Evolutionary conservation across 2,329 filamentous ascomycete genomes (phyloP), one percentile per base, ranked within the genome.

Genomic region (Hymenoscyphus infarciens): DNA sequence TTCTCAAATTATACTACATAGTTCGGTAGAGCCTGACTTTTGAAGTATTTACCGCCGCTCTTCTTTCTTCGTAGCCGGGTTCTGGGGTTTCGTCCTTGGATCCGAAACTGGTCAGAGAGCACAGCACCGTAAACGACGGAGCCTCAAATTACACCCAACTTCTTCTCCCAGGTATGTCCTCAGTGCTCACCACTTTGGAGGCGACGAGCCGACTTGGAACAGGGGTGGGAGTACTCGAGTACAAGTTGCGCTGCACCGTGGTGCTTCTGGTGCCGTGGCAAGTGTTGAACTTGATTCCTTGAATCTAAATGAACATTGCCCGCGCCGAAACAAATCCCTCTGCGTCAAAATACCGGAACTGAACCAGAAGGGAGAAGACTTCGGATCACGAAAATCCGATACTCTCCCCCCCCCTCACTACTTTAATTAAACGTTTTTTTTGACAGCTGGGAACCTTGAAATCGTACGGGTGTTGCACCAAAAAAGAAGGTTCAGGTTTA

Each of bases 61-160:
- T 19, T 19, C 42, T 19, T n/a, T 45, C 16, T 19, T 19, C n/a
- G n/a, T 45, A 19, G 19, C 1, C 8, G n/a, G n/a, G 19, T 8
- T n/a, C 42, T 19, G 42, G 42, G 42, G 42, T 25, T 49, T 22
- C 42, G 42, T n/a, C 42, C 42, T 49, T 19, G 19, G 42, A 49
- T 49, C 42, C 42, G 42, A 49, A 49, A 49, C 42, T 49, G 42
- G 19, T 49, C 42, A 49, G 42, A 49, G 42, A 27, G 25, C 25
- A 4, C 42, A n/a, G 39, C 39, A 8, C 42, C 33, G 33, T 15
- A 35, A 35, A 35, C 33, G 10, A 35, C 3, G 33, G 33, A 35
- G 33, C 33, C 33, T 35, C 33, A 35, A 35, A 11, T 15, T 22
- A 49, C 8, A 15, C n/a, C 29, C 42, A 49, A 11, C 42, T 19